Evolutionary conservation across 2,329 filamentous ascomycete species (phyloP).

Genomic region (Dothideomycetes sp.): DNA sequence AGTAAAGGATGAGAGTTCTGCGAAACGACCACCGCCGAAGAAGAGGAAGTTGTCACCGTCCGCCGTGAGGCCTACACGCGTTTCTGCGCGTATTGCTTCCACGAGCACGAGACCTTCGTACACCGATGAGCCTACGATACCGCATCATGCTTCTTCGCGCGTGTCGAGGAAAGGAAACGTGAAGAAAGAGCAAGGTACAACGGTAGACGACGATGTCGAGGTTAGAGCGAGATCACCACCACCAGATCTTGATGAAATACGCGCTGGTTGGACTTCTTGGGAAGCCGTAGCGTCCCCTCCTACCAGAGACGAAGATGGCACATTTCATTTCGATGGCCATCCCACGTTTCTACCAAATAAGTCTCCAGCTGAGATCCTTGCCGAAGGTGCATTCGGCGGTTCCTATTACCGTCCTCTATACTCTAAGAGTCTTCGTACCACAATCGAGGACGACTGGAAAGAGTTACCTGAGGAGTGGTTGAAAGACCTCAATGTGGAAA

Average conservation of each 20-base stretch:
- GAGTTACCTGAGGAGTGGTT: conserved; percentile 40
- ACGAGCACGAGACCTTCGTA: conserved; percentile 28
- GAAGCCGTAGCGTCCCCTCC: conserved; percentile 31
- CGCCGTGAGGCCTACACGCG: conserved; percentile 17
- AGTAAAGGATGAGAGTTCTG: conserved; percentile 15
- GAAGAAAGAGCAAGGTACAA: conserved; percentile 1
- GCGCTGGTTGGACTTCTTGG: conserved; percentile 39
- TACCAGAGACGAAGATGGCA: conserved; percentile 33
- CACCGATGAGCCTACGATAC: conserved; percentile 26
- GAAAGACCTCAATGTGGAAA: conserved; percentile 29
- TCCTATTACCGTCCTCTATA: conserved; percentile 43
- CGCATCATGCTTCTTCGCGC: background rate
- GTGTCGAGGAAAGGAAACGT: background rate
- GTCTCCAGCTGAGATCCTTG: conserved; percentile 43
- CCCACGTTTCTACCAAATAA: conserved; percentile 44
- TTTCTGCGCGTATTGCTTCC: conserved; percentile 42
- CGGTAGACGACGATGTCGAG: background rate
- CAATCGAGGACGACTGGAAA: conserved; percentile 38
- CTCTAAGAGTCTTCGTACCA: conserved; percentile 34
- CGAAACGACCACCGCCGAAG: conserved; percentile 27
- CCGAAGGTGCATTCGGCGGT: conserved; percentile 46
- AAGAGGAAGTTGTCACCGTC: conserved; percentile 29
- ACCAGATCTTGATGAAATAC: conserved; percentile 25
- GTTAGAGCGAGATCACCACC: conserved; percentile 8
- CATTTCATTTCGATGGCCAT: conserved; percentile 38